Percentiles rank a stretch among this genome's conserved stretches.
phyloP scores from a whole-genome alignment of 768 basidiomycete species.

The Mycena pura region DNA sequence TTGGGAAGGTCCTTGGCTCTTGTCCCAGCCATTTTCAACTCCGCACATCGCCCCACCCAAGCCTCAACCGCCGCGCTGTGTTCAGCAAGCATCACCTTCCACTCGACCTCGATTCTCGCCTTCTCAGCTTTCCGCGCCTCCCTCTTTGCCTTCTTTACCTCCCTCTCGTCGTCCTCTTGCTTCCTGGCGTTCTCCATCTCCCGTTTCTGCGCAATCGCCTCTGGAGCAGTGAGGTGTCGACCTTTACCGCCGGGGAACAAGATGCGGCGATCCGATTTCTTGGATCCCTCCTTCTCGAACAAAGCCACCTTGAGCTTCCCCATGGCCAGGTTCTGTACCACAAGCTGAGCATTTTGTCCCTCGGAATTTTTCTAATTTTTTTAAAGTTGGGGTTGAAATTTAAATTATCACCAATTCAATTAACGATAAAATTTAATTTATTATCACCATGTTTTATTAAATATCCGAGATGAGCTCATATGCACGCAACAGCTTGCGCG shows the following conservation, averaged over 20 bases:
- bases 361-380: too few relatives aligned
- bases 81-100: neutral
- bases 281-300: constrained; percentile 25
- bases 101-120: neutral
- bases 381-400: too few relatives aligned
- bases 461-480: constrained; percentile 28
- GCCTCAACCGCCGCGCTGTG: neutral
- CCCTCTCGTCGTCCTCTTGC: constrained; percentile 10
- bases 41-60: neutral
- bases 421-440: too few relatives aligned
- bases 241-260: constrained; percentile 21
- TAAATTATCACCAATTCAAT: too few relatives aligned
- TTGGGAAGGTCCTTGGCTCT: neutral
- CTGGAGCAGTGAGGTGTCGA: constrained; percentile 5
- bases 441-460: too few relatives aligned
- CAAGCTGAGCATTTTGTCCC: constrained; percentile 24
- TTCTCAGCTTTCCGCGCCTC: constrained; percentile 2
- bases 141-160: neutral
- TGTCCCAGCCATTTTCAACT: neutral
- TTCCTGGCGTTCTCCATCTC: constrained; percentile 9
- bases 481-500: neutral
- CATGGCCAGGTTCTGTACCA: constrained; percentile 30
- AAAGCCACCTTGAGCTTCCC: constrained; percentile 19
- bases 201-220: constrained; percentile 1
- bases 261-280: constrained; percentile 7